A percentile compares a stretch with the other conserved stretches of the same genome.
Conservation (phyloP, 768 basidiomycete species). For the Phanerodontia chrysosporium region DNA sequence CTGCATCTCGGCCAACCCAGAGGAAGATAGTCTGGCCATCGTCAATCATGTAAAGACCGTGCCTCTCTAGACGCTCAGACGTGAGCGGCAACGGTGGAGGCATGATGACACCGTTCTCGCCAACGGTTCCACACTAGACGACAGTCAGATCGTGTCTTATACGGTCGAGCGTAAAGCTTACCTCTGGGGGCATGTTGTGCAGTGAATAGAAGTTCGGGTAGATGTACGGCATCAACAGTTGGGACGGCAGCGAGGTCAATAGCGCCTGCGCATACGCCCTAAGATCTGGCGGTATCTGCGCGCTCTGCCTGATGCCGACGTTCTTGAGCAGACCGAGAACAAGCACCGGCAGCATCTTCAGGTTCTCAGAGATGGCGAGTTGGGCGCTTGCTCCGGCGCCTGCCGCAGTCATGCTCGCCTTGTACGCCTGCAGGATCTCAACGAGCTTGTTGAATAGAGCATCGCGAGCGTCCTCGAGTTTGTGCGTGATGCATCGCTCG, state of each 20-base stretch:
- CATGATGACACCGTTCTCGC: constrained; percentile 83
- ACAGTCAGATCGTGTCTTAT: constrained; percentile 2
- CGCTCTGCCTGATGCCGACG: constrained; percentile 92
- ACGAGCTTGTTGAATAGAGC: constrained; percentile 51
- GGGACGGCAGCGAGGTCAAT: constrained; percentile 85
- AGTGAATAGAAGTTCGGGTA: constrained; percentile 94
- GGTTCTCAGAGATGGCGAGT: constrained; percentile 85
- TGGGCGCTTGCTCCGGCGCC: constrained; percentile 94
- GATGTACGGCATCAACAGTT: constrained; percentile 88
- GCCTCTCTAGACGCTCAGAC: constrained; percentile 91
- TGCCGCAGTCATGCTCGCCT: constrained; percentile 92
- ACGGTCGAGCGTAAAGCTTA: constrained; percentile 27
- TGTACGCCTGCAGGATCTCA: constrained; percentile 56
- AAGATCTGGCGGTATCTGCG: constrained; percentile 95
- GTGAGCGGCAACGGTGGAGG: constrained; percentile 87
- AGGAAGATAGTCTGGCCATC: constrained; percentile 98
- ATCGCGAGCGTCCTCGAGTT: constrained; percentile 56
- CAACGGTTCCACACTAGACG: constrained; percentile 80
- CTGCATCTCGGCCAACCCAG: constrained; percentile 97
- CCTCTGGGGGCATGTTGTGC: constrained; percentile 94
- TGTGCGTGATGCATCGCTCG: constrained; percentile 47
- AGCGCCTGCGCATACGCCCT: constrained; percentile 92
- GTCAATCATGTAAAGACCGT: constrained; percentile 95
- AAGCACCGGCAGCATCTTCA: constrained; percentile 92
- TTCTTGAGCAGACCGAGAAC: constrained; percentile 92